These are phyloP conservation scores for Eimeria falciformis DNA, from an alignment of 169 alveolate species.

Conservation along the genomic window DNA sequence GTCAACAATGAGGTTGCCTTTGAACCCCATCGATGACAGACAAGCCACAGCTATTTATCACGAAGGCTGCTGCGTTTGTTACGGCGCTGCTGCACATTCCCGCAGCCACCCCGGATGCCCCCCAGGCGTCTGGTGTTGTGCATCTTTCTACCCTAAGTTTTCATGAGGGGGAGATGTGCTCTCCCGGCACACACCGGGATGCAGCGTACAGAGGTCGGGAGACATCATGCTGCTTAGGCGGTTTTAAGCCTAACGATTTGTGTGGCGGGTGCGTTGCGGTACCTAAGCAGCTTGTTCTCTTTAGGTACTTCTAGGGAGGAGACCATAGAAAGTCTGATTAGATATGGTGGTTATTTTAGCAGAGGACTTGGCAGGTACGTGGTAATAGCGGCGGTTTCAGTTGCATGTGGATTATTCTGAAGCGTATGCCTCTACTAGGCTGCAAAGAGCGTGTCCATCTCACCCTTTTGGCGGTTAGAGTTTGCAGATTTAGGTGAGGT, in stretches of 20 bases:
- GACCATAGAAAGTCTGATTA: too few species aligned
- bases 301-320: too few species aligned
- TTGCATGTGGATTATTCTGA: too few species aligned
- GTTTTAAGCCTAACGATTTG: conserved; percentile 33
- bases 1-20: not conserved
- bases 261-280: too few species aligned
- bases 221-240: conserved; percentile 55
- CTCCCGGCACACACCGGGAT: conserved; percentile 59
- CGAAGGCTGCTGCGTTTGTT: conserved; percentile 1
- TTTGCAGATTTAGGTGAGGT: too few species aligned
- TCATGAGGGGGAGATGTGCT: conserved; percentile 20
- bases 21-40: not conserved
- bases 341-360: too few species aligned
- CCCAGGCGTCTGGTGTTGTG: not conserved
- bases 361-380: too few species aligned
- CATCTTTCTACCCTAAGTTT: not conserved
- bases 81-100: conserved; percentile 37
- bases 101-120: not conserved
- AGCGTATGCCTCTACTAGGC: too few species aligned
- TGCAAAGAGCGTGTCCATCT: too few species aligned
- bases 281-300: too few species aligned
- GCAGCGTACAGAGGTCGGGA: conserved; percentile 30
- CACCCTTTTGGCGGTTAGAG: too few species aligned
- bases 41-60: not conserved
- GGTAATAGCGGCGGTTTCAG: too few species aligned